These are phyloP conservation scores for Fusarium sp. DNA, from an alignment of 2,329 filamentous ascomycete genomes.

Conservation along the genomic window DNA sequence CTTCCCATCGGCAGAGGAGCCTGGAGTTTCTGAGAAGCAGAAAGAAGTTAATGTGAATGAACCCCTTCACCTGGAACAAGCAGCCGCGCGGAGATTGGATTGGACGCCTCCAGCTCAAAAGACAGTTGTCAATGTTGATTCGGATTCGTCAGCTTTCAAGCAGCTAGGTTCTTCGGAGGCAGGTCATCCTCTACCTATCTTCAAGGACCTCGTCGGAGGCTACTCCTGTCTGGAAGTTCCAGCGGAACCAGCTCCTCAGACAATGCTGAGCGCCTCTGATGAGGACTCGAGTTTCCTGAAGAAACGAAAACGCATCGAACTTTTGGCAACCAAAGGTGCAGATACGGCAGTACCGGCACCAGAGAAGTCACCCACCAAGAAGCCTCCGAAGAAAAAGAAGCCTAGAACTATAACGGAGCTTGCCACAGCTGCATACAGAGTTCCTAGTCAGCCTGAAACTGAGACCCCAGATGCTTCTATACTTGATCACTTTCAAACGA, in stretches of 20 bases:
- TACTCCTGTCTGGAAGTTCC: constrained; percentile 55
- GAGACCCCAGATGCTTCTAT: constrained; percentile 55
- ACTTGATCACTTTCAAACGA: constrained; percentile 57
- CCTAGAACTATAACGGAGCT: constrained; percentile 81
- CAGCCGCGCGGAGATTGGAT: constrained; percentile 67
- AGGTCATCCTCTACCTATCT: constrained; percentile 50
- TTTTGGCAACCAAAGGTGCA: constrained; percentile 55
- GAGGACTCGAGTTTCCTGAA: constrained; percentile 55
- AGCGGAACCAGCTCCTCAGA: constrained; percentile 40
- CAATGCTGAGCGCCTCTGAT: constrained; percentile 35
- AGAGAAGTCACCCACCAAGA: constrained; percentile 60
- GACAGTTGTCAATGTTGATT: constrained; percentile 46
- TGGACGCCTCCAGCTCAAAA: constrained; percentile 76
- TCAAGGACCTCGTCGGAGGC: constrained; percentile 58
- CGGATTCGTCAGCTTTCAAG: constrained; percentile 49
- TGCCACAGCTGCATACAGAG: constrained; percentile 77
- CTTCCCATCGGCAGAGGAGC: constrained; percentile 44
- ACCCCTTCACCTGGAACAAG: constrained; percentile 59
- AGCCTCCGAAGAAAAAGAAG: constrained; percentile 77
- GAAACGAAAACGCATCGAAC: constrained; percentile 69
- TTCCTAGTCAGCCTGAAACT: constrained; percentile 50
- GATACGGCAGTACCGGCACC: constrained; percentile 38
- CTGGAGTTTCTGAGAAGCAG: constrained; percentile 18
- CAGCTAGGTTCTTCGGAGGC: constrained; percentile 18
- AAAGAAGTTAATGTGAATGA: constrained; percentile 48